Evolutionary conservation across 2,329 filamentous ascomycete species (phyloP).

Genomic region (Didymella pinodella): DNA sequence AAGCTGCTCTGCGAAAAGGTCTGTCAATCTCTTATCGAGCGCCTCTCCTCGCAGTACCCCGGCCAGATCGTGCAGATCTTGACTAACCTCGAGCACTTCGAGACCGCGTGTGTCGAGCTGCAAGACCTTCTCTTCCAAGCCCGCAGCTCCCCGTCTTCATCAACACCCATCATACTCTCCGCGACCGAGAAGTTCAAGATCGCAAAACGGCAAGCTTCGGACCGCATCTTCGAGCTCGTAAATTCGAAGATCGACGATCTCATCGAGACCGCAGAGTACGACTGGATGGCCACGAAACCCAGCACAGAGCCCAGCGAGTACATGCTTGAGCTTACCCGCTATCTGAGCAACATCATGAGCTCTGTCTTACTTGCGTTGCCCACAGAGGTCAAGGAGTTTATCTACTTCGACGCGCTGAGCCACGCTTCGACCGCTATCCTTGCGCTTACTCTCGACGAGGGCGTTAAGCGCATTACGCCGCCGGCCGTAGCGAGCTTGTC

Average conservation of each 20-base stretch:
- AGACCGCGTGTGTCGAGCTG: slow-evolving; percentile 88
- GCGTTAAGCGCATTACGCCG: slow-evolving; percentile 86
- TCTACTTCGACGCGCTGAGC: slow-evolving; percentile 94
- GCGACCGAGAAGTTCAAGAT: slow-evolving; percentile 87
- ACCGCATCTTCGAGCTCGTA: slow-evolving; percentile 97
- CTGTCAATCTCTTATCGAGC: slow-evolving; percentile 86
- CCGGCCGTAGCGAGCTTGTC: slow-evolving; percentile 83
- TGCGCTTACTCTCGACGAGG: slow-evolving; percentile 76
- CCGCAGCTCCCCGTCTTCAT: slow-evolving; percentile 80
- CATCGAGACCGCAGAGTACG: slow-evolving; percentile 95
- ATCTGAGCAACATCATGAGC: slow-evolving; percentile 95
- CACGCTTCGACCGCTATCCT: slow-evolving; percentile 89
- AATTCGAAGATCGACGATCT: slow-evolving; percentile 99
- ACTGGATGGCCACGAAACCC: slow-evolving; percentile 74
- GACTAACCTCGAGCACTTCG: slow-evolving; percentile 97
- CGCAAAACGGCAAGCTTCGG: slow-evolving; percentile 95
- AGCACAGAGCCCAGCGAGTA: slow-evolving; percentile 84
- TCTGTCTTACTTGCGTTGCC: slow-evolving; percentile 93
- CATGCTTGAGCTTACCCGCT: slow-evolving; percentile 92
- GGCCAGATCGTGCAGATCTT: slow-evolving; percentile 98
- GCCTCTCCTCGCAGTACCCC: slow-evolving; percentile 88
- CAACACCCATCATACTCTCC: slow-evolving; percentile 78
- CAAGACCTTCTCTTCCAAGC: slow-evolving; percentile 86
- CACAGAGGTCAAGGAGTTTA: slow-evolving; percentile 93
- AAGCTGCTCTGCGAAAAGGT: slow-evolving; percentile 93